These are phyloP conservation scores for Zoysia matrella DNA, from an alignment of 202 grass and related monocot species.

Conservation along the genomic window DNA sequence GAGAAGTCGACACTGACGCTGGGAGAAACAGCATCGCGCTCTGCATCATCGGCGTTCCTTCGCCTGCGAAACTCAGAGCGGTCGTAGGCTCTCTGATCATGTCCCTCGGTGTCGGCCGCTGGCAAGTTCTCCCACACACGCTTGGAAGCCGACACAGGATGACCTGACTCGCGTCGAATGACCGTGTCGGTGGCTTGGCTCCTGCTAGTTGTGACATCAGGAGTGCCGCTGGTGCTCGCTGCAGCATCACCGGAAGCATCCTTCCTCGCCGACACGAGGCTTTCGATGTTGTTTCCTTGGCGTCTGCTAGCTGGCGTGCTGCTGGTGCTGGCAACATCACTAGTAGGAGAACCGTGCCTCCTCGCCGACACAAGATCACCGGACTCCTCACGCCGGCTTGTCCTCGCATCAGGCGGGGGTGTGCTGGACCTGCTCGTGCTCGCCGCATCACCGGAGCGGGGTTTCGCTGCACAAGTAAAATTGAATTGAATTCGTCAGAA, in stretches of 20 bases:
- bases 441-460: constrained; percentile 6
- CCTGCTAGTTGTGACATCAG: neutral
- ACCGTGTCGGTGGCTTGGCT: neutral
- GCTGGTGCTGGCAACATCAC: too few relatives aligned
- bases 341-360: neutral
- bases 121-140: neutral
- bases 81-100: neutral
- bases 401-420: constrained; percentile 14
- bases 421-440: constrained; percentile 35
- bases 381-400: constrained; percentile 24
- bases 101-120: neutral
- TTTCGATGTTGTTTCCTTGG: too few relatives aligned
- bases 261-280: too few relatives aligned
- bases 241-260: constrained; percentile 16
- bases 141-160: neutral
- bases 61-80: too few relatives aligned
- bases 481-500: constrained; percentile 42
- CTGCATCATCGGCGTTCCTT: neutral
- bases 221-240: constrained; percentile 20
- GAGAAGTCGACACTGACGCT: neutral
- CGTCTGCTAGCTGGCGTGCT: too few relatives aligned
- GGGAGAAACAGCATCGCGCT: neutral
- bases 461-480: constrained; percentile 58
- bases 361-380: constrained; percentile 6
- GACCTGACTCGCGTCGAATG: neutral